Percentiles rank a stretch among this genome's conserved stretches.
Evolutionary conservation across 257 asterid genomes (phyloP).

Genomic region (Ilex asprella): DNA sequence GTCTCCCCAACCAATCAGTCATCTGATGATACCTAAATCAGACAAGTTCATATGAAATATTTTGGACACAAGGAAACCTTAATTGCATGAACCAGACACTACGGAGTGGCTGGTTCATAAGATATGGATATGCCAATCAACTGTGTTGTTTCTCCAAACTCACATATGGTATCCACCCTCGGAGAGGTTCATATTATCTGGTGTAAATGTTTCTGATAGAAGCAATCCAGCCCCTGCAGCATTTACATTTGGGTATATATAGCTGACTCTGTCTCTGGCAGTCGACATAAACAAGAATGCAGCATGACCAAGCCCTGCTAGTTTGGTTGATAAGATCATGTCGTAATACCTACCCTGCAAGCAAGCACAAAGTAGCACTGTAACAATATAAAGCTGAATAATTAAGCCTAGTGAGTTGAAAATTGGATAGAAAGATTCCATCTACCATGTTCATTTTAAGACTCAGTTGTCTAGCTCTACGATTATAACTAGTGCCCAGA

Average conservation of each 20-base stretch:
- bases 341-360: slow-evolving; percentile 79
- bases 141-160: slow-evolving; percentile 5
- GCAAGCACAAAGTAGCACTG: slow-evolving; percentile 4
- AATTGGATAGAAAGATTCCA: too few species aligned
- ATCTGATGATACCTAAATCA: slow-evolving; percentile 60
- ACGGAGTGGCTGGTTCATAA: too few species aligned
- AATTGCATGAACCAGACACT: too few species aligned
- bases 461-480: too few species aligned
- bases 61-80: not conserved
- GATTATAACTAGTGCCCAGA: too few species aligned
- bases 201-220: slow-evolving; percentile 55
- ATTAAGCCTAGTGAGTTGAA: too few species aligned
- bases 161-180: slow-evolving; percentile 81
- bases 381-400: too few species aligned
- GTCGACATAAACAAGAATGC: slow-evolving; percentile 76
- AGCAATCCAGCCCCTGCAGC: slow-evolving; percentile 80
- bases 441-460: too few species aligned
- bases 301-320: slow-evolving; percentile 82
- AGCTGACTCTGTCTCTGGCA: slow-evolving; percentile 76
- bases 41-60: not conserved
- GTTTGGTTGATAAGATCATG: slow-evolving; percentile 66
- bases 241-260: slow-evolving; percentile 74
- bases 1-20: slow-evolving; percentile 74
- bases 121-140: too few species aligned
- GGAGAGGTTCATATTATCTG: slow-evolving; percentile 49